Evolutionary conservation across 208 protist species (phyloP), one percentile per base, ranked within the genome.

Genomic region (Leishmania turanica): DNA sequence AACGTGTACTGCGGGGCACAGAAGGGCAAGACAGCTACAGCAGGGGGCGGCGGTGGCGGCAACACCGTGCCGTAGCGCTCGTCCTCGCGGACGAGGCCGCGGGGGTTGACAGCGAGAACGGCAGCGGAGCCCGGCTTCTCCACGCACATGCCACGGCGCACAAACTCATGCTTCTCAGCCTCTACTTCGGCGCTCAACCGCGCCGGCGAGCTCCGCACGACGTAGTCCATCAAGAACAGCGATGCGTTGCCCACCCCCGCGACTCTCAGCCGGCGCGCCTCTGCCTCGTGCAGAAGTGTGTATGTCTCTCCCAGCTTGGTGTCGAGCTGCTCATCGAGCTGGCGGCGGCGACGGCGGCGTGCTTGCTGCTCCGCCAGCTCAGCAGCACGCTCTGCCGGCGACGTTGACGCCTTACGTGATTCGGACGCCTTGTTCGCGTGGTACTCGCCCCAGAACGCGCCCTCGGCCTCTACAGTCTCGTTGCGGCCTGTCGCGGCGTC

Each of bases 11-110:
- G 78, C 31, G 88, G 78, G 8, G 88, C 66, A 70, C 94, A 97
- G 83, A 96, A 94, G 17, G 90, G 85, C 27, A 97, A 72, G 72
- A 96, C 90, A 1, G 82, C 92, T 58, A 91, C 84, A n/a, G 90
- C 90, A 40, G 92, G 88, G 2, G 87, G 58, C 4, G 87, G 83
- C 24, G 87, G 87, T 9, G 82, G 68, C 6, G 87, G 87, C 47
- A 87, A 62, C 27, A 77, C 40, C 49, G 83, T 83, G 53, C 84
- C 84, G 80, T 88, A 88, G 53, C 88, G 88, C 77, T 82, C 83
- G 74, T 92, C 86, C 45, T 74, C 87, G 7, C 66, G 13, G 31
- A 96, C 93, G 7, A 84, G 69, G 45, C 92, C 92, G 56, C 68
- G 81, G 1, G 94, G 94, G 74, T 75, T 92, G 45, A 97, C 54